Evolutionary conservation across 2,329 filamentous ascomycete genomes (phyloP).

Genomic region (Sporothrix globosa): DNA sequence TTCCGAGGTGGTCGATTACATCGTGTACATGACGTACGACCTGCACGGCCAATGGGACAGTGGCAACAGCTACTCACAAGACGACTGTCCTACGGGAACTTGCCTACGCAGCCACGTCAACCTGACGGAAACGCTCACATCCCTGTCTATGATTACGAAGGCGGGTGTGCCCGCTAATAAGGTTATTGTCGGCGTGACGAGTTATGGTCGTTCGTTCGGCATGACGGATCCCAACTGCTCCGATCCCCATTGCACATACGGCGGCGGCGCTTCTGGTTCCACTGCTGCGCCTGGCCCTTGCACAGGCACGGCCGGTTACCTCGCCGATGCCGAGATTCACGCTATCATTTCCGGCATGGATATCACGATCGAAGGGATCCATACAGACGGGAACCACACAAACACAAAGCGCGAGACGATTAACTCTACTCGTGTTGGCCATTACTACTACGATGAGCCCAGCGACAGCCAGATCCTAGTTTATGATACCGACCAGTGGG

Average conservation of each 20-base stretch:
- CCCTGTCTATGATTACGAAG: slow-evolving; percentile 47
- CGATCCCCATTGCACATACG: slow-evolving; percentile 43
- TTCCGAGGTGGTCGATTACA: slow-evolving; percentile 41
- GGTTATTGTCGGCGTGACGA: slow-evolving; percentile 42
- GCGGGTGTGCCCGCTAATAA: slow-evolving; percentile 41
- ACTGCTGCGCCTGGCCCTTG: slow-evolving; percentile 43
- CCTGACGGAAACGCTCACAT: slow-evolving; percentile 43
- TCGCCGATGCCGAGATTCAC: slow-evolving; percentile 47
- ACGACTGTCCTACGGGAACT: slow-evolving; percentile 42
- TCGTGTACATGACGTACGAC: slow-evolving; percentile 46
- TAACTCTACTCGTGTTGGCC: too few relatives aligned
- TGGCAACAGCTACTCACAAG: slow-evolving; percentile 32
- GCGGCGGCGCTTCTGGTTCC: slow-evolving; percentile 39
- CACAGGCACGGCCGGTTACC: slow-evolving; percentile 46
- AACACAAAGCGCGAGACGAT: too few relatives aligned
- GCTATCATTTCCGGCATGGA: slow-evolving; percentile 22
- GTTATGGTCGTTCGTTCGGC: slow-evolving; percentile 44
- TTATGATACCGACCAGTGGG: too few relatives aligned
- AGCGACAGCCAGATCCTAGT: too few relatives aligned
- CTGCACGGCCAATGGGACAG: slow-evolving; percentile 49
- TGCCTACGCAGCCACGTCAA: slow-evolving; percentile 46
- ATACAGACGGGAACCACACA: too few relatives aligned
- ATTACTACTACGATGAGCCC: too few relatives aligned
- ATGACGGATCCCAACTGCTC: slow-evolving; percentile 42
- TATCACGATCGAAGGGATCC: too few relatives aligned